Evolutionary conservation across 2,329 filamentous ascomycete genomes (phyloP).

Genomic region (Amylocarpus encephaloides): DNA sequence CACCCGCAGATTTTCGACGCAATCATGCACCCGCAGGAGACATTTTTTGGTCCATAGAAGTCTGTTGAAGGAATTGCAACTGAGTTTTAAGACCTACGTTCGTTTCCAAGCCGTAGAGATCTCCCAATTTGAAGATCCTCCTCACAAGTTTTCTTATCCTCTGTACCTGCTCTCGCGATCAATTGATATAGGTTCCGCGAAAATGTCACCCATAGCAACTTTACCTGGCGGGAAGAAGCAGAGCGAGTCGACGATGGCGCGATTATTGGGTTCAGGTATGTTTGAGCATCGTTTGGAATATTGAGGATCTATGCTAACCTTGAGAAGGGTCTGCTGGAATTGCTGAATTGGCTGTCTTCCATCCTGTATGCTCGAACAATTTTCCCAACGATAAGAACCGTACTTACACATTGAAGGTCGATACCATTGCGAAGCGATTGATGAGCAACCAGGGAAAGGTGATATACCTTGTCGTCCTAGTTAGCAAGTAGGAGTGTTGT

Average conservation of each 20-base stretch:
- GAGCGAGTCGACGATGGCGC: conserved; percentile 83
- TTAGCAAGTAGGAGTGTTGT: neutral
- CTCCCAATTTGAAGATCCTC: neutral
- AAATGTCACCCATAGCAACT: conserved; percentile 29
- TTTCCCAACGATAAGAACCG: conserved; percentile 7
- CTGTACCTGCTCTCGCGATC: neutral
- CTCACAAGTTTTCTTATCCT: neutral
- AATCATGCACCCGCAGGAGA: conserved; percentile 2
- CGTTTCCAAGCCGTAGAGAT: neutral
- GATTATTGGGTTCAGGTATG: conserved; percentile 85
- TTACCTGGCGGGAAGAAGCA: conserved; percentile 41
- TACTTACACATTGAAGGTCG: conserved; percentile 56
- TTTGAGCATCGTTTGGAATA: neutral
- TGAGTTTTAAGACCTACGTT: neutral
- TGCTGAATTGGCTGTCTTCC: conserved; percentile 87
- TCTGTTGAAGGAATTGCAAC: conserved; percentile 1
- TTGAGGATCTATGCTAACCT: conserved; percentile 11
- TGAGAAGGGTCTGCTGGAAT: conserved; percentile 79
- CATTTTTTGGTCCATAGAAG: neutral
- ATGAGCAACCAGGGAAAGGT: conserved; percentile 94
- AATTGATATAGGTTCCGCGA: neutral
- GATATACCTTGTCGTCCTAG: neutral
- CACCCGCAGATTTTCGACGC: conserved; percentile 1
- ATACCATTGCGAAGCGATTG: conserved; percentile 96
- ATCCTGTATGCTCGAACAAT: conserved; percentile 55